These are phyloP conservation scores for Jacaranda mimosifolia DNA, from an alignment of 257 asterid species.

Conservation along the genomic window DNA sequence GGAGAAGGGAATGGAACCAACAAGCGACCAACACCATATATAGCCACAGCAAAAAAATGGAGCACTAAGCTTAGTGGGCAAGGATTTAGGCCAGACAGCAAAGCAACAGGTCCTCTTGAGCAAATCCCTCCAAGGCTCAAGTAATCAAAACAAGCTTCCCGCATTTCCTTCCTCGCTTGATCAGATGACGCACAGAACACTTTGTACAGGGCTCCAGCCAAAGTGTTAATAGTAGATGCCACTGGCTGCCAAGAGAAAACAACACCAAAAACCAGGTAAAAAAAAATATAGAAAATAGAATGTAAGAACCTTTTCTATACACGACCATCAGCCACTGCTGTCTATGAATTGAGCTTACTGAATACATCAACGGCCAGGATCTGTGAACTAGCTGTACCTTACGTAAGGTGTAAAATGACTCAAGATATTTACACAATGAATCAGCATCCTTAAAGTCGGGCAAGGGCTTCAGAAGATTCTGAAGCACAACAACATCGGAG, in stretches of 20 bases:
- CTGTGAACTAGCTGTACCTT: constrained; percentile 42
- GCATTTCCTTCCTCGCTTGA: constrained; percentile 65
- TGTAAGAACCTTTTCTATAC: not conserved
- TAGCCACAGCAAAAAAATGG: constrained; percentile 59
- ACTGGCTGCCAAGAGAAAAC: constrained; percentile 51
- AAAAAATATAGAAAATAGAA: not conserved
- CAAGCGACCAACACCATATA: constrained; percentile 59
- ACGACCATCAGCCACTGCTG: not conserved
- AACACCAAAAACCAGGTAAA: not conserved
- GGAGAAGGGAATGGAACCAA: constrained; percentile 62
- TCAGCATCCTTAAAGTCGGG: constrained; percentile 53
- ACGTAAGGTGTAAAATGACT: constrained; percentile 60
- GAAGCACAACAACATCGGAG: constrained; percentile 60
- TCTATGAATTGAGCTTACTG: too few relatives aligned
- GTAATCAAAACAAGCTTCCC: constrained; percentile 61
- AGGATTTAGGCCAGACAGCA: constrained; percentile 59
- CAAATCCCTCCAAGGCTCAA: constrained; percentile 64
- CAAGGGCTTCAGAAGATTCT: constrained; percentile 54
- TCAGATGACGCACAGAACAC: constrained; percentile 65
- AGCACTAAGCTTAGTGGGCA: constrained; percentile 56
- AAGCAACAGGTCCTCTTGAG: constrained; percentile 58
- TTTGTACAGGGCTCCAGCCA: constrained; percentile 61
- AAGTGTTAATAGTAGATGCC: constrained; percentile 61
- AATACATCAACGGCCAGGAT: not conserved
- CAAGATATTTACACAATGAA: constrained; percentile 51